Evolutionary conservation across 345 rosid species (phyloP).

Genomic region (Fremontodendron californicum): DNA sequence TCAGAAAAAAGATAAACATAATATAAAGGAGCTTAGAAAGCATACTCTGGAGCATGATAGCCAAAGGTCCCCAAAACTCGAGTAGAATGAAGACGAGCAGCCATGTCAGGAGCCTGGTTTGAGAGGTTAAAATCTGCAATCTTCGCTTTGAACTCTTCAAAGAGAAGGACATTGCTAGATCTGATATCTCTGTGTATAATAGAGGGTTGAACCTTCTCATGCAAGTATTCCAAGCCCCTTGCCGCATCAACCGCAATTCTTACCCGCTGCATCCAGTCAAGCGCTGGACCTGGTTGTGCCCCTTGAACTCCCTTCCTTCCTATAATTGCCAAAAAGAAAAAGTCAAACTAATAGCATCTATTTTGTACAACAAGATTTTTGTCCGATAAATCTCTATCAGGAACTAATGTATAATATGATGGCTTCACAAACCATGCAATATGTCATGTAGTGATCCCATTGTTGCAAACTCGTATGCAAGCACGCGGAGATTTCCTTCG

Average conservation of each 20-base stretch:
- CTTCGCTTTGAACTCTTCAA: conserved; percentile 90
- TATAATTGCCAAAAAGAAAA: conserved; percentile 24
- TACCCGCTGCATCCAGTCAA: conserved; percentile 96
- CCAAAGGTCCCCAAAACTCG: conserved; percentile 98
- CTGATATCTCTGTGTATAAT: conserved; percentile 92
- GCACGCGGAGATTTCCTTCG: conserved; percentile 78
- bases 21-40: conserved; percentile 19
- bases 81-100: conserved; percentile 99
- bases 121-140: conserved; percentile 94
- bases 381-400: background rate
- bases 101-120: conserved; percentile 99
- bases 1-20: background rate
- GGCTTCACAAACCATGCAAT: conserved; percentile 60
- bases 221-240: conserved; percentile 92
- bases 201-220: conserved; percentile 86
- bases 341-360: background rate
- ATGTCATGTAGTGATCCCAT: conserved; percentile 98
- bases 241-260: conserved; percentile 96
- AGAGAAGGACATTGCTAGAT: conserved; percentile 94
- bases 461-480: conserved; percentile 94
- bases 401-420: conserved; percentile 4
- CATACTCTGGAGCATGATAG: conserved; percentile 98
- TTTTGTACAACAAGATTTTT: background rate
- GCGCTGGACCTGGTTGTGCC: conserved; percentile 98
- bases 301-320: conserved; percentile 99